phyloP scores from a whole-genome alignment of 2,329 filamentous ascomycete species.

The Ceratocystis smalleyi region DNA sequence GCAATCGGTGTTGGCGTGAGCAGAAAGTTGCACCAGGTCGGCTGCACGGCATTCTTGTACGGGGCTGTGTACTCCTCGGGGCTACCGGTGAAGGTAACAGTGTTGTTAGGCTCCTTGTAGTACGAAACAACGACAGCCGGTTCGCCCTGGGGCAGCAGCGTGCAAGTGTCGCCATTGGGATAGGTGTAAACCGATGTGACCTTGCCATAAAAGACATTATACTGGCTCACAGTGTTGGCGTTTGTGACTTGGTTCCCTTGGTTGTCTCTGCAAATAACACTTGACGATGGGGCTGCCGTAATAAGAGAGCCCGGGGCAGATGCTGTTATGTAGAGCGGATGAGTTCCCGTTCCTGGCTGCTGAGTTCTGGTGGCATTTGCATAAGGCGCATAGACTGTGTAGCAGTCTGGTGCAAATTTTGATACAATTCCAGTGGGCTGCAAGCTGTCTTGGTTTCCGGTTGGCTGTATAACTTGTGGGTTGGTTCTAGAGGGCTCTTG shows the following conservation, averaged over 20 bases:
- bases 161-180: conserved; percentile 22
- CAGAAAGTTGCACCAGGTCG: conserved; percentile 26
- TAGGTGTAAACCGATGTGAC: conserved; percentile 9
- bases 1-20: conserved; percentile 6
- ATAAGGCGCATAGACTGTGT: conserved; percentile 13
- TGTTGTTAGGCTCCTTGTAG: conserved; percentile 28
- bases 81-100: conserved; percentile 34
- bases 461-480: too few relatives aligned
- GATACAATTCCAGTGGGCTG: neutral
- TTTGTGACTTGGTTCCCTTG: neutral
- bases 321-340: neutral
- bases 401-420: conserved; percentile 6
- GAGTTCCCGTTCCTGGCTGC: neutral
- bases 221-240: neutral
- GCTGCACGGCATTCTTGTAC: conserved; percentile 28
- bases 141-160: conserved; percentile 21
- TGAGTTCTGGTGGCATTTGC: conserved; percentile 9
- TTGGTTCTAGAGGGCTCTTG: neutral
- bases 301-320: conserved; percentile 8
- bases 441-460: too few relatives aligned
- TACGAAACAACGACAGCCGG: conserved; percentile 29
- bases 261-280: conserved; percentile 8
- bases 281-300: conserved; percentile 7
- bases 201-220: conserved; percentile 9
- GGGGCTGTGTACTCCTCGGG: conserved; percentile 33